phyloP scores from a whole-genome alignment of 768 basidiomycete species.

The Pisolithus tinctorius region DNA sequence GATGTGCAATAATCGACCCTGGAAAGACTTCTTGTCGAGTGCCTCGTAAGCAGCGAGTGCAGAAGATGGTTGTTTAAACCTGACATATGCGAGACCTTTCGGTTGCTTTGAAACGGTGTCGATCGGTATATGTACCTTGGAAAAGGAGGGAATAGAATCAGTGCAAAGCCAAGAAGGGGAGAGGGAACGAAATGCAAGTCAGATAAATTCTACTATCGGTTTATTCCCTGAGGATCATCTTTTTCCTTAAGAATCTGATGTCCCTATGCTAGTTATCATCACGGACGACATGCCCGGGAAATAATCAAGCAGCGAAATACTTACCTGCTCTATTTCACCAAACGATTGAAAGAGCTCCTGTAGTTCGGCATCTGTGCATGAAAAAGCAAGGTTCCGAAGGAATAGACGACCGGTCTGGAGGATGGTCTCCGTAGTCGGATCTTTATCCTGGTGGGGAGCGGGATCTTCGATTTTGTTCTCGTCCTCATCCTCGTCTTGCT shows the following conservation, averaged over 20 bases:
- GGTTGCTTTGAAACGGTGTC: constrained; percentile 38
- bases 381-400: constrained; percentile 90
- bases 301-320: constrained; percentile 13
- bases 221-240: constrained; percentile 43
- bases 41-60: constrained; percentile 68
- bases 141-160: constrained; percentile 2
- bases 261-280: constrained; percentile 43
- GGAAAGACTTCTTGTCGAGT: constrained; percentile 81
- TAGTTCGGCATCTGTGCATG: constrained; percentile 70
- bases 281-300: constrained; percentile 5
- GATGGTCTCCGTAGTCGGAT: constrained; percentile 44
- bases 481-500: constrained; percentile 59
- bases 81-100: constrained; percentile 61
- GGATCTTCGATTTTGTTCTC: constrained; percentile 8
- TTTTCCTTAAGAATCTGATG: constrained; percentile 39
- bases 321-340: constrained; percentile 75
- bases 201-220: constrained; percentile 53
- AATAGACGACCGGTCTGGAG: constrained; percentile 77
- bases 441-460: constrained; percentile 14
- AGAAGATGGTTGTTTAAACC: constrained; percentile 36
- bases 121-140: constrained; percentile 52
- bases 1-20: constrained; percentile 88
- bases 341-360: constrained; percentile 54
- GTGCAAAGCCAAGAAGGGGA: neutral
- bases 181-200: constrained; percentile 29